Evolutionary conservation across 257 asterid genomes (phyloP).

Genomic region (Coffea canephora): DNA sequence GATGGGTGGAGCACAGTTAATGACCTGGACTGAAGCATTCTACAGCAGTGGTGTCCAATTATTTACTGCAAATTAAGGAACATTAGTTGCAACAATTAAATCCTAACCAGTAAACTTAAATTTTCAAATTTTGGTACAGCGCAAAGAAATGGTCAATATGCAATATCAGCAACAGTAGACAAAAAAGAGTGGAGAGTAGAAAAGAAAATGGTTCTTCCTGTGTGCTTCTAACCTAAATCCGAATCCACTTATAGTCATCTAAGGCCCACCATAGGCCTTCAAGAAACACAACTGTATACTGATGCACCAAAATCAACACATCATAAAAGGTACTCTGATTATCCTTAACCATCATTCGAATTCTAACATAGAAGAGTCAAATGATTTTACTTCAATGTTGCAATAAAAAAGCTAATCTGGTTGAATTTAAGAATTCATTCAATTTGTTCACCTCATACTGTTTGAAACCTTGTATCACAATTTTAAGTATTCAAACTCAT

Average conservation of each 20-base stretch:
- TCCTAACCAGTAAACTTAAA: too few species aligned
- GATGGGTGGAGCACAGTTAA: background rate
- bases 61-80: too few species aligned
- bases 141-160: background rate
- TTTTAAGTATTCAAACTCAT: background rate
- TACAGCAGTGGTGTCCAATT: background rate
- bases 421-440: too few species aligned
- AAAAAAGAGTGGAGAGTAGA: background rate
- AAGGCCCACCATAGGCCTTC: background rate
- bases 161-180: background rate
- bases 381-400: too few species aligned
- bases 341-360: background rate
- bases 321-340: background rate
- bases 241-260: background rate
- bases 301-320: background rate
- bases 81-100: too few species aligned
- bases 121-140: background rate
- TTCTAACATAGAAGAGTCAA: background rate
- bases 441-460: background rate
- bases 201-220: background rate
- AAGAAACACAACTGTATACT: background rate
- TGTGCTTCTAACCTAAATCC: background rate
- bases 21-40: background rate
- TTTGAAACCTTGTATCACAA: background rate
- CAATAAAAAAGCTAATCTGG: background rate